A percentile compares a stretch with the other conserved stretches of the same genome.
These are phyloP conservation scores for Emmonsia crescens DNA, from an alignment of 2,329 filamentous ascomycete species.

Conservation along the genomic window DNA sequence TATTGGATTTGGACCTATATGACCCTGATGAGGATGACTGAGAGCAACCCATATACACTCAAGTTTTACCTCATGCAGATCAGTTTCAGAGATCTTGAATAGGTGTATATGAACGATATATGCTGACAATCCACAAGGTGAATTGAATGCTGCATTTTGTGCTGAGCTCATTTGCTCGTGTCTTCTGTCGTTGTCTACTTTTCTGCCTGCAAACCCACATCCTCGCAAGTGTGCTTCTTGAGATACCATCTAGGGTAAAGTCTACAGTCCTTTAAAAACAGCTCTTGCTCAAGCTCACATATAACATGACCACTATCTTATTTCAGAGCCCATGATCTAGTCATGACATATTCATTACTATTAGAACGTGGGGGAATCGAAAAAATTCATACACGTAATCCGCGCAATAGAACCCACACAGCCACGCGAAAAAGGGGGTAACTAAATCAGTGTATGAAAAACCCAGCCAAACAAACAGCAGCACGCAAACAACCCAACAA, in stretches of 20 bases:
- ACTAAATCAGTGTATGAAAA: not conserved
- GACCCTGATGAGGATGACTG: constrained; percentile 37
- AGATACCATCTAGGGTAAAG: too few relatives aligned
- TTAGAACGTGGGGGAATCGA: not conserved
- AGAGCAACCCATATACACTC: not conserved
- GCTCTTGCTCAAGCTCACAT: not conserved
- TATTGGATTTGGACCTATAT: constrained; percentile 35
- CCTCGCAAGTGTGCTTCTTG: not conserved
- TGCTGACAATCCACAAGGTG: not conserved
- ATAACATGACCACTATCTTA: not conserved
- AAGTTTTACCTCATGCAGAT: not conserved
- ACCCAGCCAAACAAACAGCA: not conserved
- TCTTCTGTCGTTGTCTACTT: not conserved
- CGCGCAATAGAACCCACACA: not conserved
- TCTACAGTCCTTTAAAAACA: not conserved
- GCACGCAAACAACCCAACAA: not conserved
- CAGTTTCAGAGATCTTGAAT: not conserved
- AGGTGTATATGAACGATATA: not conserved
- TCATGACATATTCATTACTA: not conserved
- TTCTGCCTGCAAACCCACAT: not conserved
- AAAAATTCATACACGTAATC: not conserved
- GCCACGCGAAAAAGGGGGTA: not conserved
- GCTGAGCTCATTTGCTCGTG: not conserved
- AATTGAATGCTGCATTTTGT: too few relatives aligned
- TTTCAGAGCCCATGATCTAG: not conserved